Conservation (phyloP, 1,284 basidiomycete genomes). For the Austroboletus novae-zelandiae region DNA sequence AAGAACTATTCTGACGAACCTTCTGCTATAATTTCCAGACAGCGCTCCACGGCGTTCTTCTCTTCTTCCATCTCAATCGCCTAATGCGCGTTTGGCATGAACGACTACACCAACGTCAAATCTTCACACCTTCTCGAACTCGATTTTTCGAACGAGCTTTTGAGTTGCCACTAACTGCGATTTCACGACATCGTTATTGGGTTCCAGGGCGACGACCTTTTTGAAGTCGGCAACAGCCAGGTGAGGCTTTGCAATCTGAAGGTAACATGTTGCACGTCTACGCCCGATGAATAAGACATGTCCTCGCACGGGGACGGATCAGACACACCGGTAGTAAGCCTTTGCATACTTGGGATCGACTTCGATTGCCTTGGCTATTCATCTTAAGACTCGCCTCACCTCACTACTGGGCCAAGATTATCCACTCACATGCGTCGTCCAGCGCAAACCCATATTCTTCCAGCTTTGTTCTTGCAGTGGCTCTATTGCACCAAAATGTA, state of each 20-base stretch:
- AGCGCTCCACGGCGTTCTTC: constrained; percentile 70
- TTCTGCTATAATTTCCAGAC: constrained; percentile 76
- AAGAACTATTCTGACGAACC: constrained; percentile 41
- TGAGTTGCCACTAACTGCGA: constrained; percentile 85
- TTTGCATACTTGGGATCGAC: constrained; percentile 92
- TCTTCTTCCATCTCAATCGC: constrained; percentile 90
- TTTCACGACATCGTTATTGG: constrained; percentile 79
- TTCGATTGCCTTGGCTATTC: constrained; percentile 78
- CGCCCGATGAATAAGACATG: constrained; percentile 5
- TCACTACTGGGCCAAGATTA: neutral
- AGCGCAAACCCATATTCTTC: constrained; percentile 85
- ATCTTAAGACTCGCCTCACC: constrained; percentile 16
- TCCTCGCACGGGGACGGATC: neutral
- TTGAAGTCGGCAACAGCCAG: constrained; percentile 85
- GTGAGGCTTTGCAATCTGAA: constrained; percentile 87
- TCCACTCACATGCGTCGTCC: constrained; percentile 65
- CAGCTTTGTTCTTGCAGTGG: constrained; percentile 74
- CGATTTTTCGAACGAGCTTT: constrained; percentile 84
- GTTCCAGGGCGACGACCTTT: constrained; percentile 85
- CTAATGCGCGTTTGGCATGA: constrained; percentile 36
- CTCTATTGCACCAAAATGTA: constrained; percentile 79
- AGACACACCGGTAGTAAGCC: constrained; percentile 75
- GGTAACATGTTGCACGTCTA: constrained; percentile 88
- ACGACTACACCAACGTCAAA: neutral
- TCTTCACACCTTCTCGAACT: constrained; percentile 78